Percentiles rank a stretch among this genome's conserved stretches.
These are phyloP conservation scores for Rhizophagus sp. DNA, from an alignment of 192 early-diverging fungal genomes.

Conservation along the genomic window DNA sequence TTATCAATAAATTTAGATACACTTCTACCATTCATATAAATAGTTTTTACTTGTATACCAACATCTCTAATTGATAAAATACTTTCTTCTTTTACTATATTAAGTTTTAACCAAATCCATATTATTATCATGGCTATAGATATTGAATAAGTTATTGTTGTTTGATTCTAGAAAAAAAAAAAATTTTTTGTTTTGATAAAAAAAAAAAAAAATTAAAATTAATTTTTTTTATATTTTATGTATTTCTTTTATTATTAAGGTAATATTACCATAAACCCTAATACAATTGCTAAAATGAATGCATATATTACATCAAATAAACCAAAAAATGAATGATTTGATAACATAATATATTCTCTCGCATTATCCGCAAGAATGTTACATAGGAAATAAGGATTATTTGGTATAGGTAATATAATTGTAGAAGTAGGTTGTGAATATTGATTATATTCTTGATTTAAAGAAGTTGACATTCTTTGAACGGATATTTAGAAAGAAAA, in stretches of 20 bases:
- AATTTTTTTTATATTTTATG: too few relatives aligned
- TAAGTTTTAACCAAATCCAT: slow-evolving; percentile 39
- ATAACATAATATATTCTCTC: slow-evolving; percentile 47
- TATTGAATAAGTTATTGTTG: slow-evolving; percentile 5
- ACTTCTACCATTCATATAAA: slow-evolving; percentile 49
- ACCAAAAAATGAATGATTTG: slow-evolving; percentile 33
- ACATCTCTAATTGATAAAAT: slow-evolving; percentile 66
- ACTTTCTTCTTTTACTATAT: slow-evolving; percentile 52
- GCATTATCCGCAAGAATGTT: slow-evolving; percentile 50
- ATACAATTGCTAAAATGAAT: not conserved
- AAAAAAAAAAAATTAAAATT: too few relatives aligned
- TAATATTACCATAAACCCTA: slow-evolving; percentile 9
- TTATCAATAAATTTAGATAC: slow-evolving; percentile 64
- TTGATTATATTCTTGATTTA: not conserved
- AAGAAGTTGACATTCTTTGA: not conserved
- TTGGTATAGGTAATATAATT: not conserved
- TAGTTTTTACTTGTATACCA: slow-evolving; percentile 69
- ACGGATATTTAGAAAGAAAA: too few relatives aligned
- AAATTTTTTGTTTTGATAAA: not conserved
- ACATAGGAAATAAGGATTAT: slow-evolving; percentile 38
- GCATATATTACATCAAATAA: slow-evolving; percentile 16
- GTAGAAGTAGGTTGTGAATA: not conserved
- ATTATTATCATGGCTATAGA: not conserved
- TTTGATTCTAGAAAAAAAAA: not conserved
- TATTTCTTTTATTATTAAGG: too few relatives aligned